Evolutionary conservation across 75 land plant species (phyloP).

Genomic region (Ceratopteris richardii): DNA sequence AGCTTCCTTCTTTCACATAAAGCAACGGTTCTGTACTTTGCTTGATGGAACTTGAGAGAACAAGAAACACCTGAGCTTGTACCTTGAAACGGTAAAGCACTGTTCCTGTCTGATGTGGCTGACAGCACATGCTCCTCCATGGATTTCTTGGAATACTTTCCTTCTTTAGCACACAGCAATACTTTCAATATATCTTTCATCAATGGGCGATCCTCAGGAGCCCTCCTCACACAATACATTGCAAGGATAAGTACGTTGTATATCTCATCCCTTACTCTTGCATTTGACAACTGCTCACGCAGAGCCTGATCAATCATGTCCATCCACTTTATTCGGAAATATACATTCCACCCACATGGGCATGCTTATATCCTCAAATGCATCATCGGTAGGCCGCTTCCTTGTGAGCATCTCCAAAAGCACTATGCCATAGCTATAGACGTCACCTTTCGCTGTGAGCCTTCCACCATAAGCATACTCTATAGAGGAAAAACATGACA

Average conservation of each 20-base stretch:
- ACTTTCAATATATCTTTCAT: constrained; percentile 37
- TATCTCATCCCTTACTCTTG: constrained; percentile 27
- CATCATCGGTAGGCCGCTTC: constrained; percentile 29
- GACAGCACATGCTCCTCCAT: no score
- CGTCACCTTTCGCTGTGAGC: constrained; percentile 42
- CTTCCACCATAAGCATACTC: constrained; percentile 42
- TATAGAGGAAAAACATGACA: constrained; percentile 8
- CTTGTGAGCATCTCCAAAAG: constrained; percentile 39
- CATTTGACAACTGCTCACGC: constrained; percentile 18
- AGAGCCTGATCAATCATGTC: constrained; percentile 3
- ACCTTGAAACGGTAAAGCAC: no score
- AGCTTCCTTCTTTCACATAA: no score
- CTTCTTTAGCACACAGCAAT: no score
- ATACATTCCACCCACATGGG: background rate
- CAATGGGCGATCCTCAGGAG: constrained; percentile 42
- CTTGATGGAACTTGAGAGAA: no score
- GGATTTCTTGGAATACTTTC: no score
- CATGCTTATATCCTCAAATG: constrained; percentile 8
- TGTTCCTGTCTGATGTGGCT: no score
- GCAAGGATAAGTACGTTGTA: constrained; percentile 23
- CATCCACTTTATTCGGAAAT: background rate
- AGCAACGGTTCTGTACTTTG: no score
- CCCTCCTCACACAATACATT: constrained; percentile 27
- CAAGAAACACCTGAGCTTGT: no score
- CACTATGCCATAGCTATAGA: constrained; percentile 51